Conservation (phyloP, 140 eudicot species). For the Cichorium intybus region DNA sequence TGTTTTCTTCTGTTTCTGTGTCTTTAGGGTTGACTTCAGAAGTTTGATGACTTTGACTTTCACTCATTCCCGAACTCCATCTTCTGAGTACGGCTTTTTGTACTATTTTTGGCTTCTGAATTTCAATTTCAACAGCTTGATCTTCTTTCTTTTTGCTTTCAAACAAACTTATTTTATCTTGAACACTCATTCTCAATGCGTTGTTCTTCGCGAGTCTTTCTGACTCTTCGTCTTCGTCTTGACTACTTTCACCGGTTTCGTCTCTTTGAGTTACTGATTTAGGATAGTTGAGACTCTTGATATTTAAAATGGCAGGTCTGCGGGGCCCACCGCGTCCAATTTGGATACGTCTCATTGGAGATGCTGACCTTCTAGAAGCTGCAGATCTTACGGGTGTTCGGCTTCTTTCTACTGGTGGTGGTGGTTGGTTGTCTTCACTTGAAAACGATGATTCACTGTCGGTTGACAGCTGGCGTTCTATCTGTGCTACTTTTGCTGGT, state of each 20-base stretch:
- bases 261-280: slow-evolving; percentile 57
- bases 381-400: slow-evolving; percentile 66
- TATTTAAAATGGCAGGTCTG: slow-evolving; percentile 66
- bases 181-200: slow-evolving; percentile 80
- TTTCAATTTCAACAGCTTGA: slow-evolving; percentile 43
- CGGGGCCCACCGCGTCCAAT: slow-evolving; percentile 92
- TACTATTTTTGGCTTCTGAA: slow-evolving; percentile 50
- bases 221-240: slow-evolving; percentile 53
- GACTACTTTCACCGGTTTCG: slow-evolving; percentile 45
- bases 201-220: slow-evolving; percentile 52
- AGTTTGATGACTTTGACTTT: slow-evolving; percentile 38
- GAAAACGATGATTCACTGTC: slow-evolving; percentile 69
- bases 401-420: slow-evolving; percentile 67
- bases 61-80: slow-evolving; percentile 92
- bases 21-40: slow-evolving; percentile 26
- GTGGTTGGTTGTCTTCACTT: slow-evolving; percentile 83
- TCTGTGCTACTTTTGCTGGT: slow-evolving; percentile 93
- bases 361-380: slow-evolving; percentile 93
- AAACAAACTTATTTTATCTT: slow-evolving; percentile 86
- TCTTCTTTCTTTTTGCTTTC: slow-evolving; percentile 89
- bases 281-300: slow-evolving; percentile 63
- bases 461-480: slow-evolving; percentile 83
- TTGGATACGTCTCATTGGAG: slow-evolving; percentile 96
- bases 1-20: slow-evolving; percentile 32
- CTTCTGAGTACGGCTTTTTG: slow-evolving; percentile 84